Evolutionary conservation across 768 basidiomycete genomes (phyloP).

Genomic region (Multifurca ochricompacta): DNA sequence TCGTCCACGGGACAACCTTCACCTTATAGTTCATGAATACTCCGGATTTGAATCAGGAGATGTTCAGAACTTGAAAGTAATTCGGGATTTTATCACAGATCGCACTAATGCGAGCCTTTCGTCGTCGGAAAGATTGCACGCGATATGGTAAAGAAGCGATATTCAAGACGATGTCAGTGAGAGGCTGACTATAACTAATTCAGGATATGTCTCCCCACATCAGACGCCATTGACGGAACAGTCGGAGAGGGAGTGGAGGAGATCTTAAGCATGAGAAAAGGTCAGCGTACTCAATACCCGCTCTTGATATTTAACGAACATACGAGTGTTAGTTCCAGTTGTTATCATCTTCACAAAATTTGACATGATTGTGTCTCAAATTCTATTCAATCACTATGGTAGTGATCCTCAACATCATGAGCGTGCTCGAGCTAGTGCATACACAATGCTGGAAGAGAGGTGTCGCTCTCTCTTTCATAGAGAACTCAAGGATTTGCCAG

Average conservation of each 20-base stretch:
- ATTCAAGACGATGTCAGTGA: too few relatives aligned
- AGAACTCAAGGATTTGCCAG: background rate
- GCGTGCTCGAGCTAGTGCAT: background rate
- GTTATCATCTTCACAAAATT: conserved; percentile 1
- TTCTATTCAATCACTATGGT: background rate
- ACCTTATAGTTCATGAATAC: background rate
- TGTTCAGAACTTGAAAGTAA: background rate
- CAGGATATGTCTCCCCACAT: conserved; percentile 8
- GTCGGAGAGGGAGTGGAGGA: background rate
- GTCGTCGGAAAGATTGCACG: conserved; percentile 2
- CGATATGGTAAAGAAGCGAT: background rate
- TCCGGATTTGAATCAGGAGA: background rate
- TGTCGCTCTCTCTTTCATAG: background rate
- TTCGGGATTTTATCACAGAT: background rate
- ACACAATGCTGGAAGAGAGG: background rate
- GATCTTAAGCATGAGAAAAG: background rate
- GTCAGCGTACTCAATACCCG: background rate
- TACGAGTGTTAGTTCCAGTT: background rate
- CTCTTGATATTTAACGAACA: background rate
- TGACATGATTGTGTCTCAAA: background rate
- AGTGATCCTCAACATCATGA: background rate
- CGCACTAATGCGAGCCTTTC: background rate
- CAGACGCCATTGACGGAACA: background rate
- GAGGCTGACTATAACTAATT: background rate
- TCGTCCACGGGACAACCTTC: background rate